phyloP scores from a whole-genome alignment of 805 yeast species.

The Metschnikowia henanensis region DNA sequence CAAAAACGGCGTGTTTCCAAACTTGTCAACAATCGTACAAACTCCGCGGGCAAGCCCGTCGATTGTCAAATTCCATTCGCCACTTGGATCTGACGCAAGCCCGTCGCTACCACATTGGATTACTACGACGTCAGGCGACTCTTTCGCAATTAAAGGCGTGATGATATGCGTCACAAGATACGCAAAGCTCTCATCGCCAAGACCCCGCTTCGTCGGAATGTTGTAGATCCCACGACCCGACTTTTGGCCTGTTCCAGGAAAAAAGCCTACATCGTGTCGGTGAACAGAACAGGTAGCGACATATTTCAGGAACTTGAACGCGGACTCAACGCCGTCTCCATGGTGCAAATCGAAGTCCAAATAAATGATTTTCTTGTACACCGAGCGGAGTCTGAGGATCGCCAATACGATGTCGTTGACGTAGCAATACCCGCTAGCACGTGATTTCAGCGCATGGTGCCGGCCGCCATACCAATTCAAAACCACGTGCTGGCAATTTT shows the following conservation, averaged over 20 bases:
- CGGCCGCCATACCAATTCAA: constrained; percentile 82
- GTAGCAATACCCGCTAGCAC: constrained; percentile 73
- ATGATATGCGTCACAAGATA: constrained; percentile 42
- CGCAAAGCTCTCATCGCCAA: constrained; percentile 45
- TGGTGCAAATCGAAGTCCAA: constrained; percentile 77
- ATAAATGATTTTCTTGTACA: constrained; percentile 51
- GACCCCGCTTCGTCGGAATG: constrained; percentile 58
- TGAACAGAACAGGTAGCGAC: constrained; percentile 67
- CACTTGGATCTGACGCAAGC: constrained; percentile 57
- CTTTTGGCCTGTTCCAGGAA: constrained; percentile 65
- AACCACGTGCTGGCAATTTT: constrained; percentile 24
- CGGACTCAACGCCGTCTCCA: constrained; percentile 77
- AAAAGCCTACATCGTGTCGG: constrained; percentile 64
- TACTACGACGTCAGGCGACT: constrained; percentile 53
- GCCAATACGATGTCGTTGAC: constrained; percentile 66
- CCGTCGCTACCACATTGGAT: constrained; percentile 80
- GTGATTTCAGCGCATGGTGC: constrained; percentile 59
- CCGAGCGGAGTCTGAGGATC: constrained; percentile 49
- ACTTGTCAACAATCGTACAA: constrained; percentile 4
- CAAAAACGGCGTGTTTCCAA: constrained; percentile 33
- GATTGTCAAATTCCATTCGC: constrained; percentile 70
- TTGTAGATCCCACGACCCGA: constrained; percentile 44
- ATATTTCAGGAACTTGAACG: constrained; percentile 54
- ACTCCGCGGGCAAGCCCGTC: constrained; percentile 45
- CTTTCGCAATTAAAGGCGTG: constrained; percentile 37